Percentiles rank a stretch among this genome's conserved stretches.
phyloP scores from a whole-genome alignment of 805 yeast species.

The Lachancea fermentati region DNA sequence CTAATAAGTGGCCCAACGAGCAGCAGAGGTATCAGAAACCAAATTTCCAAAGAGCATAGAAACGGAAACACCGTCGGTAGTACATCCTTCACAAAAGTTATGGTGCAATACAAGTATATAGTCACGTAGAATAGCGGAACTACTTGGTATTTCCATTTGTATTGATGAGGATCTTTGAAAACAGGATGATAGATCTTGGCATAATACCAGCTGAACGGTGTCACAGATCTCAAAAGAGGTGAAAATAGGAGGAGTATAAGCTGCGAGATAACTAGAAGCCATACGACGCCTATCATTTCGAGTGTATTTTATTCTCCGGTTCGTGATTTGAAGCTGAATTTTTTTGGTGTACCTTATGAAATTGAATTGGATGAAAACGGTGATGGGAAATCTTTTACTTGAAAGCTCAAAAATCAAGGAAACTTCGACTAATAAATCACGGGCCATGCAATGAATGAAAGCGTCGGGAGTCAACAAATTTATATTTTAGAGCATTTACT shows the following conservation, averaged over 20 bases:
- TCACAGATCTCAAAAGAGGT: constrained; percentile 17
- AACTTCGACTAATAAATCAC: no score
- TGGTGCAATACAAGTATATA: constrained; percentile 19
- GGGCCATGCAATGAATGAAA: background rate
- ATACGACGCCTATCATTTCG: constrained; percentile 2
- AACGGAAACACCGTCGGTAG: constrained; percentile 10
- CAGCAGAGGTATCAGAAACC: constrained; percentile 20
- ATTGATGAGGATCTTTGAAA: constrained; percentile 17
- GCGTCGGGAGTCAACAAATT: background rate
- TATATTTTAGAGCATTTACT: constrained; percentile 13
- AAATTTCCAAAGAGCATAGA: constrained; percentile 16
- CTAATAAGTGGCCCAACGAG: constrained; percentile 15
- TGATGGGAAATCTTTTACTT: no score
- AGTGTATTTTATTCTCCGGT: no score
- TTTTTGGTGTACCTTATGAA: no score
- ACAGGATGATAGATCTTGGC: constrained; percentile 22
- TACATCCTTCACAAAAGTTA: constrained; percentile 15
- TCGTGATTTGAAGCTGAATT: background rate
- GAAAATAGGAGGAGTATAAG: constrained; percentile 24
- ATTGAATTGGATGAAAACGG: no score
- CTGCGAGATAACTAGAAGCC: constrained; percentile 12
- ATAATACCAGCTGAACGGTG: constrained; percentile 26
- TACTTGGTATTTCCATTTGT: constrained; percentile 24
- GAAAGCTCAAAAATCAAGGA: no score
- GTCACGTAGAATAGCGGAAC: constrained; percentile 28